Base-by-base conservation (phyloP, 192 early-diverging fungal species). In the Radiomyces spectabilis region DNA sequence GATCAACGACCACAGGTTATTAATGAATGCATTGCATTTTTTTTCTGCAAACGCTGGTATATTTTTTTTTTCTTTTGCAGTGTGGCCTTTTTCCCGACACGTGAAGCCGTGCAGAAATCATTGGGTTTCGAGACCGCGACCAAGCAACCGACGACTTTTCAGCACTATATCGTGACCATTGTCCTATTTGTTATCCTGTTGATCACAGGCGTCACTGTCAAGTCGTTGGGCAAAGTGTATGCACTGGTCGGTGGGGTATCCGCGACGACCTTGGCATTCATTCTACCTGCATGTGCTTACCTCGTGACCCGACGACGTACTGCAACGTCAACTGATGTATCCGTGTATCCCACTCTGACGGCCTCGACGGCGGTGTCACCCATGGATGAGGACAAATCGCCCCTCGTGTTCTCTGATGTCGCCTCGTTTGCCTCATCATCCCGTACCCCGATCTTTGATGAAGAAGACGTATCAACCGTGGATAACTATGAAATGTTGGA, bases 211-310 rank as follows among this genome's bases (percentile, higher is more conserved):
- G 50, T 74, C 30, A 57, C 55, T 4, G 41, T 78, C 19, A 34
- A 29, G 0, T 63, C 64, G 16, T 39, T 78, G 8, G 76, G 76
- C 24, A 66, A 69, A 8, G 55, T 78, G 1, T 78, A 78, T 51
- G 60, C 67, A 15, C 26, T 74, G 15, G 66, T 78, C 27, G 76
- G 76, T 42, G 76, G 76, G 1, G 59, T 78, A n/a, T 65, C 72
- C 25, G 68, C 72, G 2, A 78, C 76, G 0, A 67, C 62, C 15
- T 30, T 78, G 32, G 73, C 73, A 15, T 72, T 75, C 6, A 78
- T 78, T 27, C 41, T 78, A 18, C 76, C 76, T 18, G 67, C 64
- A 0, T 24, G 40, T 7, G 61, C 69, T 27, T 78, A 74, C 47
- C 55, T 78, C 9, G 41, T 53, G 10, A 55, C 74, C 8, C 74